Base-by-base conservation (phyloP, 768 basidiomycete species). In the Kondoa subrosea region DNA sequence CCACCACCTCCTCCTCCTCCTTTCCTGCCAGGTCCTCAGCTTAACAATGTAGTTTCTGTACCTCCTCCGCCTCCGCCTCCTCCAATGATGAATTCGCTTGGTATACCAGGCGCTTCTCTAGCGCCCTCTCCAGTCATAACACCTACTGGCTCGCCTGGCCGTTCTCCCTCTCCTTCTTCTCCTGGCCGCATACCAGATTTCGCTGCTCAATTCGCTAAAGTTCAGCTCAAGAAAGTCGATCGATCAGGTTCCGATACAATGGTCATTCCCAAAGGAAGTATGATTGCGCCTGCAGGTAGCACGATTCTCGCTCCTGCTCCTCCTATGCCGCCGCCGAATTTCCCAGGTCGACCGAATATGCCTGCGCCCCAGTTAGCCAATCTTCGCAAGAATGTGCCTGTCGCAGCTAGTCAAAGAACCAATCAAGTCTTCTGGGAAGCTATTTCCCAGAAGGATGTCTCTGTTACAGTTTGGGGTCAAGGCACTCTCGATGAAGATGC, bases 361-460 rank as follows among this genome's bases (percentile, higher is more conserved):
- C 72, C 74, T 8, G 64, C 64, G 17, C 75, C 67, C 25, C 67
- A 29, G 21, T 68, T 71, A 34, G 65, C 68, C 34, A 81, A 81
- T 61, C 80, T 81, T 58, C 87, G 90, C 62, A 96, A 96, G 77
- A 89, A 90, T 74, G 83, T 95, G 75, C 81, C 84, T 1, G 82
- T 91, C 57, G 86, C 88, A 33, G 88, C 92, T 1, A 85, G 82
- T 69, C 87, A 84, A 34, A 91, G 91, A 81, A 91, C 96, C 88
- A 96, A 96, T 76, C 91, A 96, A 76, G 80, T 99, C 66, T 92
- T 96, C 75, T 99, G 93, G 93, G 92, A 96, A 76, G 97, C 96
- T 74, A 81, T 99, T n/a, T 85, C 88, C 27, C 90, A 90, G 67
- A 86, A 87, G 71, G 86, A 88, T 73, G 85, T 90, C 34, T 80